A percentile compares a stretch with the other conserved stretches of the same genome.
Evolutionary conservation across 2,329 filamentous ascomycete species (phyloP).

Genomic region (Nothophoma quercina): DNA sequence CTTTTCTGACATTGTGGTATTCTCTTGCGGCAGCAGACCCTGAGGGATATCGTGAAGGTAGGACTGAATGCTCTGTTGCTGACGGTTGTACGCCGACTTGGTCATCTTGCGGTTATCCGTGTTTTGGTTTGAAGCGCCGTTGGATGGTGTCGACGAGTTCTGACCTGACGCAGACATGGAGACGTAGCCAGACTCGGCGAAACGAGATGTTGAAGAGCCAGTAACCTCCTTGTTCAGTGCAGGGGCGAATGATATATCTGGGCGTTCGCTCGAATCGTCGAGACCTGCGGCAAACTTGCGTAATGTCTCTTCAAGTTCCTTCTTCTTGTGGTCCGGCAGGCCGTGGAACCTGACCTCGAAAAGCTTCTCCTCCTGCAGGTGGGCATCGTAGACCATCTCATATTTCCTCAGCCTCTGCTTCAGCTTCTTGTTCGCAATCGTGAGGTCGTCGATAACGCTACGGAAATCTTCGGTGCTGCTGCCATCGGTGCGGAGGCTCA

Average conservation of each 20-base stretch:
- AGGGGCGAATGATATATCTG: constrained; percentile 45
- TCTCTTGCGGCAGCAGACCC: constrained; percentile 68
- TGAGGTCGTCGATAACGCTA: constrained; percentile 87
- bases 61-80: constrained; percentile 66
- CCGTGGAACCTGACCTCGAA: constrained; percentile 85
- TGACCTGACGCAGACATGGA: constrained; percentile 64
- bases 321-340: constrained; percentile 74
- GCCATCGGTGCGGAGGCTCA: constrained; percentile 53
- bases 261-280: constrained; percentile 50
- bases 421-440: constrained; percentile 80
- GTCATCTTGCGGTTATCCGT: constrained; percentile 39
- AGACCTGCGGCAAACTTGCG: constrained; percentile 74
- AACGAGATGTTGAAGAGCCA: constrained; percentile 63
- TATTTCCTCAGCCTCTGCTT: constrained; percentile 77
- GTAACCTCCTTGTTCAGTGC: constrained; percentile 64
- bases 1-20: constrained; percentile 70
- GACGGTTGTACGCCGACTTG: constrained; percentile 41
- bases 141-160: constrained; percentile 51
- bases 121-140: constrained; percentile 30
- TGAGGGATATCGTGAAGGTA: constrained; percentile 77
- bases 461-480: constrained; percentile 78
- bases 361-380: constrained; percentile 76
- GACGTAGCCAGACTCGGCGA: constrained; percentile 66
- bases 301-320: constrained; percentile 76
- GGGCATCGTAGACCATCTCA: constrained; percentile 70